Percentiles rank a stretch among this genome's conserved stretches.
These are phyloP conservation scores for Aspergillus flavus DNA, from an alignment of 2,329 filamentous ascomycete genomes.

Conservation along the genomic window DNA sequence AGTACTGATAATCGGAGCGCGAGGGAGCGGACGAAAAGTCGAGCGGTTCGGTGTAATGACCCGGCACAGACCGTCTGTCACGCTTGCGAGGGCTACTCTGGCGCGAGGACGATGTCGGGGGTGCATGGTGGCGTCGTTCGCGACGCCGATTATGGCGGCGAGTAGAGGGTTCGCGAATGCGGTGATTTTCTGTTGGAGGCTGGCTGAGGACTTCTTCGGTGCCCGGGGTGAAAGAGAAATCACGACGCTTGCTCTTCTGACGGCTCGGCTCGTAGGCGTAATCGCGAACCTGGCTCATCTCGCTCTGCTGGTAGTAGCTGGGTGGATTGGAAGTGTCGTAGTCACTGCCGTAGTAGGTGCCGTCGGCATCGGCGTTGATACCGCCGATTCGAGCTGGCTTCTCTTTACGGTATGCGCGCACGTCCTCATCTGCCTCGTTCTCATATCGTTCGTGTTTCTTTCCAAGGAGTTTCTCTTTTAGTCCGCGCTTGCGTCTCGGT, in stretches of 20 bases:
- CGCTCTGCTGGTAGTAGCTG: slow-evolving; percentile 52
- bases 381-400: slow-evolving; percentile 85
- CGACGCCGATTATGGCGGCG: slow-evolving; percentile 36
- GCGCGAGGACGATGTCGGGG: slow-evolving; percentile 31
- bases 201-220: slow-evolving; percentile 47
- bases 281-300: slow-evolving; percentile 53
- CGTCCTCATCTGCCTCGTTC: slow-evolving; percentile 65
- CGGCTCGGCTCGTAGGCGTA: slow-evolving; percentile 38
- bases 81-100: slow-evolving; percentile 42
- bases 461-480: slow-evolving; percentile 42
- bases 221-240: slow-evolving; percentile 55
- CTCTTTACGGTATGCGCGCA: slow-evolving; percentile 84
- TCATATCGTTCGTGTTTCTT: slow-evolving; percentile 59
- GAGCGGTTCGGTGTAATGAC: slow-evolving; percentile 47
- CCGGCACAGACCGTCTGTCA: slow-evolving; percentile 37
- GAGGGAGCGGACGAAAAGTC: slow-evolving; percentile 45
- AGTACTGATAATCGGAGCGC: slow-evolving; percentile 45
- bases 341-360: slow-evolving; percentile 78
- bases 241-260: slow-evolving; percentile 32
- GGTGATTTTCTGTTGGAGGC: slow-evolving; percentile 38
- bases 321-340: slow-evolving; percentile 65
- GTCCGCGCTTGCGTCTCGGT: slow-evolving; percentile 36
- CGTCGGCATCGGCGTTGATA: slow-evolving; percentile 80
- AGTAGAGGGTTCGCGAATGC: slow-evolving; percentile 30
- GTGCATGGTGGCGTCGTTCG: slow-evolving; percentile 29